Conservation (phyloP, 2,329 filamentous ascomycete genomes). For the Didymellaceae sp. region DNA sequence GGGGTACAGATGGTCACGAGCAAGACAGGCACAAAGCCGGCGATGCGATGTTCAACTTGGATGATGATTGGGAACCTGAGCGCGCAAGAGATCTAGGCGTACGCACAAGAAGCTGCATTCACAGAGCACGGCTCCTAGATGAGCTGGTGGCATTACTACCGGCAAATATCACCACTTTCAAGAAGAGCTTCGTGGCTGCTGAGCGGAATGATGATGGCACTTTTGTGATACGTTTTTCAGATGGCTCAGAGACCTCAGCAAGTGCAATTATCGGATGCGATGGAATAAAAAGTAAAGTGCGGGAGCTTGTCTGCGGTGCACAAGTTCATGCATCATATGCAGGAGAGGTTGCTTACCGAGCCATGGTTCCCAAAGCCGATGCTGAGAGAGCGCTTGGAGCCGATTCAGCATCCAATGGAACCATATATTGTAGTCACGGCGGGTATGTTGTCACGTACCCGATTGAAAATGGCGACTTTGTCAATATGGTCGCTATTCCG, state of each 20-base stretch:
- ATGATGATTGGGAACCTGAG: slow-evolving; percentile 44
- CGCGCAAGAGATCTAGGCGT: slow-evolving; percentile 44
- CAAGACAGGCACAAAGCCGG: slow-evolving; percentile 4
- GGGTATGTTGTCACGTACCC: slow-evolving; percentile 29
- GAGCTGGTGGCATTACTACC: slow-evolving; percentile 55
- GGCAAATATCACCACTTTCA: slow-evolving; percentile 28
- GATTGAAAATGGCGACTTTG: slow-evolving; percentile 23
- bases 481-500: slow-evolving; percentile 32
- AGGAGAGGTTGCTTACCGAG: slow-evolving; percentile 34
- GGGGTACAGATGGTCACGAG: slow-evolving; percentile 7
- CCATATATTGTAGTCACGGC: slow-evolving; percentile 31
- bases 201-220: slow-evolving; percentile 45
- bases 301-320: slow-evolving; percentile 25
- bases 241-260: slow-evolving; percentile 46
- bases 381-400: slow-evolving; percentile 47
- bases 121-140: slow-evolving; percentile 51
- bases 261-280: slow-evolving; percentile 55
- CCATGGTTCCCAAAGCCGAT: slow-evolving; percentile 41
- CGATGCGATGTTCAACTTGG: slow-evolving; percentile 49
- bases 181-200: slow-evolving; percentile 26
- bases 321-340: slow-evolving; percentile 29
- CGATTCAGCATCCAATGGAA: slow-evolving; percentile 33
- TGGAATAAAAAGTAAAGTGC: slow-evolving; percentile 50
- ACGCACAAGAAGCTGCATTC: slow-evolving; percentile 23
- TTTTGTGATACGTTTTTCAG: slow-evolving; percentile 47